Base-by-base conservation (phyloP, 2,329 filamentous ascomycete genomes). In the Diplodia mutila region DNA sequence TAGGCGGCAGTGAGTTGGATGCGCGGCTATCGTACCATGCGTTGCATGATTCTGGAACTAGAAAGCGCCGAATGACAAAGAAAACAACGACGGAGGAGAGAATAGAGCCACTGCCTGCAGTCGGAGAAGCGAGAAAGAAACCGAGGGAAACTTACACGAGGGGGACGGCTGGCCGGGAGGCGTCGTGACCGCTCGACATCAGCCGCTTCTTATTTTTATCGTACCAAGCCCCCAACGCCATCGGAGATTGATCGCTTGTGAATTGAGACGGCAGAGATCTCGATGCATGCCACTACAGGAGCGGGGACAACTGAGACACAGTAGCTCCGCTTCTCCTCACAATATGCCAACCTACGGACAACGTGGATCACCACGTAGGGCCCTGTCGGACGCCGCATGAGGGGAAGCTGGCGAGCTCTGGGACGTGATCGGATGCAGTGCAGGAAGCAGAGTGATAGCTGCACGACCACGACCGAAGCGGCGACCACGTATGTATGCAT, bases 201-300 rank as follows among this genome's bases (percentile, higher is more conserved):
- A 63, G 59, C 59, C 18, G 53, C 53, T 48, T 16, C 27, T 61
- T 63, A 51, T 63, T 63, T 63, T 63, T 63, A 63, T 63, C 59
- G 25, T 12, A 8, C 42, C 42, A n/a, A 46, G 14, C 14, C 18
- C 59, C 59, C 27, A 63, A 63, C 46, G 46, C 42, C 59, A 52
- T 52, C 59, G 46, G 37, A 61, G 46, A 51, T 37, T n/a, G 23
- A 51, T 37, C 42, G 55, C 37, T n/a, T 25, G 27, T 34, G 25
- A 12, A 16, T 49, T 23, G 57, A 49, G 57, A 61, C 57, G 48
- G 25, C 57, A 23, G 46, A 51, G 59, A 63, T 63, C 59, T 51
- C 46, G 46, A 52, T 63, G 59, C 59, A 63, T 37, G 46, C 59
- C 32, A 48, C 46, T 25, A 46, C 46, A 37, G 23, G 59, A 39